Evolutionary conservation across 257 asterid species (phyloP).

Genomic region (Solanum phureja): DNA sequence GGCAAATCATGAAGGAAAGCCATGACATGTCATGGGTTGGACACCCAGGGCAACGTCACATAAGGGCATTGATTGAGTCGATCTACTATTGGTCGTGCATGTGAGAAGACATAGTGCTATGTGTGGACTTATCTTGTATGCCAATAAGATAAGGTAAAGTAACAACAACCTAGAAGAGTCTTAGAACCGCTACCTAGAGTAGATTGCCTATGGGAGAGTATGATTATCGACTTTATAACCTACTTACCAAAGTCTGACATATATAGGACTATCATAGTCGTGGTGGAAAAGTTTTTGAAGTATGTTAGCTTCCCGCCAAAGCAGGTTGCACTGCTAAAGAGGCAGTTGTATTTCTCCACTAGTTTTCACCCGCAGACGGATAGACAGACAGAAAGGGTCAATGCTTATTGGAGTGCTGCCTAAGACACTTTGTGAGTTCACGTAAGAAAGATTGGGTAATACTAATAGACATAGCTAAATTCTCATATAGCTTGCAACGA

Average conservation of each 20-base stretch:
- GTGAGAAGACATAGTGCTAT: too few species aligned
- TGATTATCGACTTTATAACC: background rate
- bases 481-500: background rate
- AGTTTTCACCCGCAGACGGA: background rate
- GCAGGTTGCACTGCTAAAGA: background rate
- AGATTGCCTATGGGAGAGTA: background rate
- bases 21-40: too few species aligned
- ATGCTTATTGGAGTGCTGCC: background rate
- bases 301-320: background rate
- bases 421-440: background rate
- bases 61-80: too few species aligned
- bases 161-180: background rate
- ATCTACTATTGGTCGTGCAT: too few species aligned
- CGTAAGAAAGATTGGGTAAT: too few species aligned
- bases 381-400: background rate
- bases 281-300: background rate
- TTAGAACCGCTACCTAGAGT: background rate
- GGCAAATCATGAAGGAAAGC: too few species aligned
- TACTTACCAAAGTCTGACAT: background rate
- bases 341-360: background rate
- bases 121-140: background rate
- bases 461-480: background rate
- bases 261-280: background rate
- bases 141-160: background rate
- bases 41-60: too few species aligned